Percentiles rank a stretch among this genome's conserved stretches.
These are phyloP conservation scores for Nothophytophthora sp. DNA, from an alignment of 352 stramenopile genomes.

Conservation along the genomic window DNA sequence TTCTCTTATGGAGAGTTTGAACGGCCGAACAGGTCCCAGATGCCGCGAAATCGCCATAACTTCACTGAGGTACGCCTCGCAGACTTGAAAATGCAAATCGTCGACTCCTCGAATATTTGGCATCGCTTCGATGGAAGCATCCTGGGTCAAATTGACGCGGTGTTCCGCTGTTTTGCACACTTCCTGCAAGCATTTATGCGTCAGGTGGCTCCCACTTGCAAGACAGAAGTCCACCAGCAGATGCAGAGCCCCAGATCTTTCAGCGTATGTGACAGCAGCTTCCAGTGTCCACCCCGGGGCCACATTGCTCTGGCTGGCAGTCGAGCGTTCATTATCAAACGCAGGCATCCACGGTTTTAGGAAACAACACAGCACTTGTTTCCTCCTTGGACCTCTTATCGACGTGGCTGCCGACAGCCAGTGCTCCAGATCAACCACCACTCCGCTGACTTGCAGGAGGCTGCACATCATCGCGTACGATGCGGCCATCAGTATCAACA, in stretches of 20 bases:
- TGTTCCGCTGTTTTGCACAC: slow-evolving; percentile 4
- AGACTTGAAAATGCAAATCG: slow-evolving; percentile 22
- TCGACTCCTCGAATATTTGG: too few species aligned
- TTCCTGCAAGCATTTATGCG: slow-evolving; percentile 15
- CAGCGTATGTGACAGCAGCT: slow-evolving; percentile 4
- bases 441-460: slow-evolving; percentile 13
- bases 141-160: too few species aligned
- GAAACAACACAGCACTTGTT: slow-evolving; percentile 24
- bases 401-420: not conserved
- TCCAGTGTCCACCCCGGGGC: not conserved
- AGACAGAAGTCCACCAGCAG: slow-evolving; percentile 11
- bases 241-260: not conserved
- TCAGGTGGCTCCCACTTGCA: slow-evolving; percentile 6
- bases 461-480: slow-evolving; percentile 28
- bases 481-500: slow-evolving; percentile 18
- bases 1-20: slow-evolving; percentile 18
- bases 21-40: slow-evolving; percentile 18
- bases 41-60: slow-evolving; percentile 21
- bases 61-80: slow-evolving; percentile 32
- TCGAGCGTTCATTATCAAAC: not conserved
- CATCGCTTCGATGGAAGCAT: not conserved
- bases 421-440: slow-evolving; percentile 29
- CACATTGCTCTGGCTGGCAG: not conserved
- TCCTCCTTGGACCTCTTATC: not conserved
- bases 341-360: slow-evolving; percentile 3